Evolutionary conservation across 2,329 filamentous ascomycete genomes (phyloP).

Genomic region (Cercospora brassicicola): DNA sequence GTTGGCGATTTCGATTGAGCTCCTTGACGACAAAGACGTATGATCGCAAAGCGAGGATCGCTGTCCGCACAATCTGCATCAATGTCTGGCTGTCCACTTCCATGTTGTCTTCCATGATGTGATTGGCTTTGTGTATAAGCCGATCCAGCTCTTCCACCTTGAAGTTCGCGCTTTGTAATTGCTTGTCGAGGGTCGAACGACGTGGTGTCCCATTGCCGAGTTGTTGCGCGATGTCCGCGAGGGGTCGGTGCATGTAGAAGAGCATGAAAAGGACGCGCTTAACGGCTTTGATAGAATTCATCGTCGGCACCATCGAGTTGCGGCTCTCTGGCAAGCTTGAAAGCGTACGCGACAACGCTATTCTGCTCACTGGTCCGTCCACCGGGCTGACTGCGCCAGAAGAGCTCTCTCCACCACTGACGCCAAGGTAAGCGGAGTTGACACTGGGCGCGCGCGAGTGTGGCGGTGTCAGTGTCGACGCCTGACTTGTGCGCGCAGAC

Average conservation of each 20-base stretch:
- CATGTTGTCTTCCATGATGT: constrained; percentile 51
- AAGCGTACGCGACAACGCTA: constrained; percentile 26
- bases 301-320: constrained; percentile 29
- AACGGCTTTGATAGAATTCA: constrained; percentile 29
- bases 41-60: constrained; percentile 51
- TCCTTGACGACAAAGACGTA: constrained; percentile 53
- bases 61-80: constrained; percentile 44
- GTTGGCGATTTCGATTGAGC: constrained; percentile 50
- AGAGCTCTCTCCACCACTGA: constrained; percentile 35
- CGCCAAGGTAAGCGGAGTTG: constrained; percentile 30
- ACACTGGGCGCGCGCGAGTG: constrained; percentile 38
- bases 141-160: constrained; percentile 58
- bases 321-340: constrained; percentile 34
- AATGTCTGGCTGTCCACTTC: constrained; percentile 48
- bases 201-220: constrained; percentile 50
- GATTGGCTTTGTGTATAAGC: constrained; percentile 44
- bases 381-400: constrained; percentile 38
- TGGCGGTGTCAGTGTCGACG: constrained; percentile 45
- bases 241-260: constrained; percentile 32
- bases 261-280: constrained; percentile 35
- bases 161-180: constrained; percentile 57
- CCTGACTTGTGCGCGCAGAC: constrained; percentile 49
- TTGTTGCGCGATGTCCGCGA: constrained; percentile 39
- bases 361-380: constrained; percentile 29
- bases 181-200: constrained; percentile 54